phyloP scores from a whole-genome alignment of 2,329 filamentous ascomycete genomes.

The Niveomyces coronatus region DNA sequence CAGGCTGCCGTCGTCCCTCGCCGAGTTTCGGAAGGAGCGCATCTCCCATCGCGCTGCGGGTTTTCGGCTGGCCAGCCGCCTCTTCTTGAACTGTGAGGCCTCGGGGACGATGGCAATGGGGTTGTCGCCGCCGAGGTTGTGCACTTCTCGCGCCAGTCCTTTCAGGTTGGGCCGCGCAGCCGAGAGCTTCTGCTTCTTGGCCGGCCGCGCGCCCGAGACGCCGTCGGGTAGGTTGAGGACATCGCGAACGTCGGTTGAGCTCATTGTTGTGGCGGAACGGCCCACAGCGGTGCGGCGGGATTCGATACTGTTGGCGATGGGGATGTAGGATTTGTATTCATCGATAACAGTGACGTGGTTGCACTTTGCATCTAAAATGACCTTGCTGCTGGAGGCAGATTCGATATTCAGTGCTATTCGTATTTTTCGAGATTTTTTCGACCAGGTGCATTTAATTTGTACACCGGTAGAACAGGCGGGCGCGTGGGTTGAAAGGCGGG shows the following conservation, averaged over 20 bases:
- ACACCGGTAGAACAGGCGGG: too few species aligned
- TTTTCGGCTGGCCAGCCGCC: conserved; percentile 42
- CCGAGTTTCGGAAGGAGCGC: conserved; percentile 65
- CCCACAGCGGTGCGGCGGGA: background rate
- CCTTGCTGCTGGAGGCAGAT: too few species aligned
- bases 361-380: too few species aligned
- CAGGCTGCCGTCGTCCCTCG: conserved; percentile 56
- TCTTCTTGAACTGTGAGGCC: conserved; percentile 48
- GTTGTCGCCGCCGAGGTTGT: conserved; percentile 55
- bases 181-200: conserved; percentile 65
- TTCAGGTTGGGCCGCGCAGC: conserved; percentile 51
- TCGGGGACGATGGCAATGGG: conserved; percentile 57
- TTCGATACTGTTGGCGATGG: background rate
- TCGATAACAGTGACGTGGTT: too few species aligned
- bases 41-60: conserved; percentile 55
- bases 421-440: too few species aligned
- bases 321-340: too few species aligned
- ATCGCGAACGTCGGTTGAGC: conserved; percentile 71
- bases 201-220: conserved; percentile 39
- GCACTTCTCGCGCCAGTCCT: conserved; percentile 54
- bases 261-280: conserved; percentile 9
- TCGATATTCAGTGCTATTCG: too few species aligned
- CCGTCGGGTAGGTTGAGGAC: conserved; percentile 70
- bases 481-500: too few species aligned
- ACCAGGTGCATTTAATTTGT: too few species aligned